Evolutionary conservation across 768 basidiomycete species (phyloP).

Genomic region (Boletellus ananiceps): DNA sequence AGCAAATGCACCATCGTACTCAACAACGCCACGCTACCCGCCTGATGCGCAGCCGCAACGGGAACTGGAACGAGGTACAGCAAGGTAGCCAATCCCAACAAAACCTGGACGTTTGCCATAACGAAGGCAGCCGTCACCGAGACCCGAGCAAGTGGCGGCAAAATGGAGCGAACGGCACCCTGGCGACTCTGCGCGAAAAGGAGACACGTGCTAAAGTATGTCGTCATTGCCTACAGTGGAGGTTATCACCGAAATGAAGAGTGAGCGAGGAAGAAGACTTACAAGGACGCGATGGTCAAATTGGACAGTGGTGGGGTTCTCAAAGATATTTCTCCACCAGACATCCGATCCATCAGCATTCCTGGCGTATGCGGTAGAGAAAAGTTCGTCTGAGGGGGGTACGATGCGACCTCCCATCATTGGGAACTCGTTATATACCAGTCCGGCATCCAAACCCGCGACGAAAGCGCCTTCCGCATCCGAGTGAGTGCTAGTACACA

Average conservation of each 20-base stretch:
- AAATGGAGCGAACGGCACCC: conserved; percentile 38
- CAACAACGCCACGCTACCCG: conserved; percentile 85
- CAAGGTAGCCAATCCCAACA: conserved; percentile 73
- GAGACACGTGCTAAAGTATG: conserved; percentile 64
- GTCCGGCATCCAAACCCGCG: conserved; percentile 93
- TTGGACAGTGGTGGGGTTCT: conserved; percentile 97
- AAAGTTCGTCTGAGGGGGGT: conserved; percentile 80
- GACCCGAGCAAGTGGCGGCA: conserved; percentile 60
- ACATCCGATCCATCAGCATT: conserved; percentile 62
- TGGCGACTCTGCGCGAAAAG: conserved; percentile 59
- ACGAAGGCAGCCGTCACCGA: conserved; percentile 60
- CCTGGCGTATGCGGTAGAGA: conserved; percentile 72
- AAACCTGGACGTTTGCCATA: conserved; percentile 81
- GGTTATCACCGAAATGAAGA: neutral
- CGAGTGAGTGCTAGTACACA: neutral
- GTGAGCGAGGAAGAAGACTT: conserved; percentile 30
- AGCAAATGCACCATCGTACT: conserved; percentile 78
- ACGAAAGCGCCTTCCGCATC: conserved; percentile 82
- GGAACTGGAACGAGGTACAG: conserved; percentile 91
- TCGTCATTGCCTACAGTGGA: conserved; percentile 67
- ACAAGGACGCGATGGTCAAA: conserved; percentile 94
- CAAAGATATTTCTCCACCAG: conserved; percentile 96
- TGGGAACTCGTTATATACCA: conserved; percentile 98
- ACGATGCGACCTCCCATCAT: conserved; percentile 86
- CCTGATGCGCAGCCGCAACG: conserved; percentile 91